Evolutionary conservation across 2,329 filamentous ascomycete genomes (phyloP), one percentile per base, ranked within the genome.

Genomic region (Claviceps humidiphila): DNA sequence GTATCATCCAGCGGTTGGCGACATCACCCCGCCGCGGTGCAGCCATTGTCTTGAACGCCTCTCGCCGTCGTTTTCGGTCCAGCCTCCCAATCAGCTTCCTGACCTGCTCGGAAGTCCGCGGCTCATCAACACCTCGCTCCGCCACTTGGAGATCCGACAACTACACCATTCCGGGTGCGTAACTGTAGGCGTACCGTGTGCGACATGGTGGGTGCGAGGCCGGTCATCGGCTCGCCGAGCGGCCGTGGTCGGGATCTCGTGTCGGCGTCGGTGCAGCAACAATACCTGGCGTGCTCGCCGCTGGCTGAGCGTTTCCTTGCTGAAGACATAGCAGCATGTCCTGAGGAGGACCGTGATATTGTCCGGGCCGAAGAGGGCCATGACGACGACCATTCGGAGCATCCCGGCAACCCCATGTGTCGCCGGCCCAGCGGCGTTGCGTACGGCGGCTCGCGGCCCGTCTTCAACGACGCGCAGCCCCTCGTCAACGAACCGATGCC

Each of bases 381-480:
- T 30, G 59, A 60, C 2, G 67, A 66, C 4, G 58, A 30, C 26
- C 26, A 30, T 30, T 9, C 63, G 50, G 64, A 71, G 49, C 62
- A 72, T 45, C 69, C 69, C 26, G 68, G 68, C n/a, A 75, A 71
- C 52, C 71, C 67, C 63, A 75, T 74, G 59, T 95, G 93, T 69
- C 81, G 86, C 52, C 79, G 89, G 46, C 87, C 89, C 1, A 86
- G 82, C 58, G 85, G 84, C 62, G 82, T 93, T 44, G 82, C 84
- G 34, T 87, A 80, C 54, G 85, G 84, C 13, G 83, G 84, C 24
- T 77, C 81, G 1, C 76, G 88, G 51, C 83, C 85, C 3, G 78
- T 84, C 4, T 74, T 94, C 54, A 77, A 87, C 54, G 76, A 87
- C 26, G 80, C 81, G 4, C 72, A 74, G 47, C 64, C 63, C 9